A percentile compares a stretch with the other conserved stretches of the same genome.
phyloP scores from a whole-genome alignment of 768 basidiomycete species.

The Collybiopsis confluens region DNA sequence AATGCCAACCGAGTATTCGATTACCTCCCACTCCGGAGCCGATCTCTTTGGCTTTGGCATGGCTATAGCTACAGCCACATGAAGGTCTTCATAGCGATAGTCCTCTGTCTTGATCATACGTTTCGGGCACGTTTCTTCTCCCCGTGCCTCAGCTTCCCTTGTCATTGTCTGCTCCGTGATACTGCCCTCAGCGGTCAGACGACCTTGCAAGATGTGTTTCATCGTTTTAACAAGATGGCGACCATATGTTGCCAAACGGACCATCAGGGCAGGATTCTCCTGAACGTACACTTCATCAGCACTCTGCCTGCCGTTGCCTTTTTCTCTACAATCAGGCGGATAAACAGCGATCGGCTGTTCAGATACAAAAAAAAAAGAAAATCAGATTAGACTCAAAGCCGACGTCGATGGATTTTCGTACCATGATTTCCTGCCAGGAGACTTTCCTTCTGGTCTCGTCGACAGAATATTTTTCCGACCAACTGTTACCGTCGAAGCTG shows the following conservation, averaged over 20 bases:
- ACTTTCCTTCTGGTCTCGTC: conserved; percentile 10
- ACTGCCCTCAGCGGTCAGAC: too few relatives aligned
- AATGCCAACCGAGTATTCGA: conserved; percentile 1
- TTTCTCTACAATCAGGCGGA: neutral
- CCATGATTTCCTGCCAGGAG: conserved; percentile 29
- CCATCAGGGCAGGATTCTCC: too few relatives aligned
- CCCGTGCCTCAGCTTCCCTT: neutral
- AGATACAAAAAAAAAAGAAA: neutral
- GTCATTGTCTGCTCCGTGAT: too few relatives aligned
- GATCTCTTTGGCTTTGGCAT: conserved; percentile 29
- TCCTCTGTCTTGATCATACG: neutral
- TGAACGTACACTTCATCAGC: too few relatives aligned
- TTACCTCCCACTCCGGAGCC: neutral
- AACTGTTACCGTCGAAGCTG: neutral
- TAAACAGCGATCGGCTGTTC: neutral
- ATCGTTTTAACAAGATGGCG: too few relatives aligned
- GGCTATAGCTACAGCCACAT: conserved; percentile 35
- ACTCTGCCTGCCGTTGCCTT: neutral
- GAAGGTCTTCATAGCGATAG: conserved; percentile 15
- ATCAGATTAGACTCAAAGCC: too few relatives aligned
- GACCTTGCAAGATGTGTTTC: too few relatives aligned
- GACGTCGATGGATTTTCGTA: neutral
- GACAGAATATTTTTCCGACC: neutral
- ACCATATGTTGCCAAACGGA: too few relatives aligned
- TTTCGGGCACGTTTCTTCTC: neutral